Evolutionary conservation across 305 asterid species (phyloP), one percentile per base, ranked within the genome.

Genomic region (Fraxinus angustifolia): DNA sequence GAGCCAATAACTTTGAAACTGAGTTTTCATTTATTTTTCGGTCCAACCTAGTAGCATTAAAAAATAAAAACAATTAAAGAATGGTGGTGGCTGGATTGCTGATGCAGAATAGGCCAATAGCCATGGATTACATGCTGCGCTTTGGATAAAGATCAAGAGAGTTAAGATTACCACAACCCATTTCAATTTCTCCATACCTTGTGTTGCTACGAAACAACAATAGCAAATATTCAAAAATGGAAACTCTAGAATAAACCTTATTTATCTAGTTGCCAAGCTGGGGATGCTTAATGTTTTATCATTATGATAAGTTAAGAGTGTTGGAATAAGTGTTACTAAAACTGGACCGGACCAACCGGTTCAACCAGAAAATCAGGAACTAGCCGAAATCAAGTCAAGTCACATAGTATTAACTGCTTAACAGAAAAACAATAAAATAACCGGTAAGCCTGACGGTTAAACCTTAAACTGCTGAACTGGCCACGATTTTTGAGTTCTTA

Each of bases 1-100:
- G 42, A 70, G 75, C 75, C 75, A 70, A 70, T 31, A 31, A 70
- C 75, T 70, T 70, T 70, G 75, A 70, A 70, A 33, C 45, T 31
- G 75, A 31, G 45, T n/a, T 70, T 70, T 11, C 73, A 67, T 28
- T 10, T 65, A 70, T 70, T 31, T 70, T 21, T 70, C 4, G 1
- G 23, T 21, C 11, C 12, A 33, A 33, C 45, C 26, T 70, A 70
- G 42, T 14, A 70, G 26, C 75, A 68, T 70, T 26, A 67, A 65
- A 12, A 26, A 65, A 26, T 7, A 65, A 23, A 67, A 67, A 28
- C 26, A 26, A 14, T 19, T 14, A 28, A 67, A 67, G 38, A 67
- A 30, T 67, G 21, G 36, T 14, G 36, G 38, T 11, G 19, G n/a
- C 21, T 67, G 38, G 74, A 67, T 10, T 67, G 21, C 21, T 30